Conservation (phyloP, 805 yeast genomes). For the Starmera caribaea region DNA sequence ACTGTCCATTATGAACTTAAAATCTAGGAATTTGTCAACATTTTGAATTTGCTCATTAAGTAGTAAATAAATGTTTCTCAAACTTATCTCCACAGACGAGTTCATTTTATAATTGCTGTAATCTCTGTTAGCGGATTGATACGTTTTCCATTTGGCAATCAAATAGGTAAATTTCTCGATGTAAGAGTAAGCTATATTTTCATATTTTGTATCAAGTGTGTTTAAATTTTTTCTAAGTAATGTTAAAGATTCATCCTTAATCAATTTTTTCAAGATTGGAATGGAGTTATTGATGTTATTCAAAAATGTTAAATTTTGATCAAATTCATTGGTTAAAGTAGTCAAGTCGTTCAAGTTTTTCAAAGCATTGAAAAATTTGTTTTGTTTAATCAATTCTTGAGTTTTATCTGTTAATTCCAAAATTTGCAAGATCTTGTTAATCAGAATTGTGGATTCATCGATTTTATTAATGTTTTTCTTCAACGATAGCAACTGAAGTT, state of each 20-base stretch:
- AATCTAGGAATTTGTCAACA: conserved; percentile 33
- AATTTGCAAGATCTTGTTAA: conserved; percentile 68
- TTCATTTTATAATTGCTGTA: conserved; percentile 59
- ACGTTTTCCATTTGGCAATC: conserved; percentile 48
- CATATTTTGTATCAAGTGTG: conserved; percentile 33
- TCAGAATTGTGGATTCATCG: conserved; percentile 58
- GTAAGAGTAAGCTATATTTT: conserved; percentile 45
- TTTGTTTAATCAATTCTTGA: conserved; percentile 66
- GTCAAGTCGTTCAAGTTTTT: conserved; percentile 72
- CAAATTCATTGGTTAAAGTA: conserved; percentile 59
- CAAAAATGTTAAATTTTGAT: conserved; percentile 64
- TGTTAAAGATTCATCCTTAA: conserved; percentile 65
- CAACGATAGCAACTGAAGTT: conserved; percentile 46
- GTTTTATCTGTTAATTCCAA: conserved; percentile 80
- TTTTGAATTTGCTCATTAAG: conserved; percentile 30
- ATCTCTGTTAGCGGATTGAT: conserved; percentile 32
- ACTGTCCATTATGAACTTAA: conserved; percentile 75
- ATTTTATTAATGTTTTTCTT: conserved; percentile 61
- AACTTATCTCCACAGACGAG: conserved; percentile 75
- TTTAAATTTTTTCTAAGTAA: conserved; percentile 56
- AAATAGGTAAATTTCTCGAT: conserved; percentile 45
- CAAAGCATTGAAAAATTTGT: conserved; percentile 77
- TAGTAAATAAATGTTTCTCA: conserved; percentile 49
- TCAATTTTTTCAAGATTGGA: conserved; percentile 64
- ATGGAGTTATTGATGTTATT: conserved; percentile 64